Conservation (phyloP, 2,329 filamentous ascomycete genomes). For the Pseudocercospora eumusae region DNA sequence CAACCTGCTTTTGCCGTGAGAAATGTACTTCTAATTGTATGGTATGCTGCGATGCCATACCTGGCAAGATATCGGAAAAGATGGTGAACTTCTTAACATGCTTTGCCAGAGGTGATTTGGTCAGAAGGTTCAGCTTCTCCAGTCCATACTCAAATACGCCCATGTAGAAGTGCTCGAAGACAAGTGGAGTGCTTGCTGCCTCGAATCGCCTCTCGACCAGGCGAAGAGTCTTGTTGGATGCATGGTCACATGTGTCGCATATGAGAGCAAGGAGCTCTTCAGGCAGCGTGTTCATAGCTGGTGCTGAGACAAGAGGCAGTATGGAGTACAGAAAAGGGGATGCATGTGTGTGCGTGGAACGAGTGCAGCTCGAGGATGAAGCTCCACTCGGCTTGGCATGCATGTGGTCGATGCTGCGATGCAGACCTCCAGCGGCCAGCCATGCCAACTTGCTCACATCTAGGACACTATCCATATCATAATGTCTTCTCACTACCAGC, state of each 20-base stretch:
- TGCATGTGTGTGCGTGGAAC: too few species aligned
- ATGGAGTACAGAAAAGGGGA: too few species aligned
- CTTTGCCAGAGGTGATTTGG: conserved; percentile 27
- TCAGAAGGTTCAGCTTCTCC: conserved; percentile 27
- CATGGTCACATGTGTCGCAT: conserved; percentile 27
- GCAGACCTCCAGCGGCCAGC: background rate
- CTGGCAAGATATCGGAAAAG: conserved; percentile 33
- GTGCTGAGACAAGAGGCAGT: background rate
- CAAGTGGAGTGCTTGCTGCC: conserved; percentile 25
- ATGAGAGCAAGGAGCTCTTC: conserved; percentile 35
- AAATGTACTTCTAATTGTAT: conserved; percentile 12
- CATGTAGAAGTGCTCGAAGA: conserved; percentile 34
- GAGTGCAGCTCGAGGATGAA: too few species aligned
- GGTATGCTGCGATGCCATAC: conserved; percentile 11
- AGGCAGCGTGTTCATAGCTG: conserved; percentile 27
- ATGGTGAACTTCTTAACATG: conserved; percentile 35
- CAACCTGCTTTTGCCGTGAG: conserved; percentile 10
- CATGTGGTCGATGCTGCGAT: background rate
- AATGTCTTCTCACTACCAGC: conserved; percentile 24
- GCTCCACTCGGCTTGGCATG: too few species aligned
- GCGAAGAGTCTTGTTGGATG: conserved; percentile 29
- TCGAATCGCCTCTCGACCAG: conserved; percentile 25
- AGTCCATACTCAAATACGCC: conserved; percentile 31
- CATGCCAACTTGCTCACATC: background rate
- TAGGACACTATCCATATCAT: conserved; percentile 1